Evolutionary conservation across 371 early-diverging fungal genomes (phyloP), one percentile per base, ranked within the genome.

Genomic region (Vairimorpha necatrix): DNA sequence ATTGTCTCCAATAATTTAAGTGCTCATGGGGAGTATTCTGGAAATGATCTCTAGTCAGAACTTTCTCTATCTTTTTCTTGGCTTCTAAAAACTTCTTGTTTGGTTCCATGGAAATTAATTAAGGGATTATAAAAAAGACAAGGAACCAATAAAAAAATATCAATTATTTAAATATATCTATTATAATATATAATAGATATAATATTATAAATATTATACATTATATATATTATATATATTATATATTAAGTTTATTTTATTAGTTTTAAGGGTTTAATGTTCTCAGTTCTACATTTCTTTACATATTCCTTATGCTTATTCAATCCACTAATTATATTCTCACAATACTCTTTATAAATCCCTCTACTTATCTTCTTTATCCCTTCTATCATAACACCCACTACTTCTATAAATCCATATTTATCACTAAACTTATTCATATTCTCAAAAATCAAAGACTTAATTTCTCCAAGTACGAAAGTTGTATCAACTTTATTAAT

Each of bases 361-460:
- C 67, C 74, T 26, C 22, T 74, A 34, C 38, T 53, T 33, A 56
- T 33, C 50, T 74, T 74, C 26, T 74, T 74, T 0, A 74, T 16
- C 28, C 67, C 74, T 4, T 39, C 38, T 2, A 74, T 58, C 30
- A 74, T 42, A 38, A 74, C 38, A 67, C 33, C 39, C 4, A 67
- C 18, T 38, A 74, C 24, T 46, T 74, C 74, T 0, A 60, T 46
- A 58, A 74, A 74, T 46, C 74, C 74, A 58, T 48, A 39, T 20
- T 30, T 67, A 54, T 54, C 60, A 26, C 60, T 58, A 26, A 67
- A 53, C 22, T 20, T 42, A 22, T 65, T 53, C 33, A 67, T 26
- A 20, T 67, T 56, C n/a, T 33, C 16, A 30, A 74, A n/a, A 14
- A 74, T 13, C 2, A 74, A 33, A 39, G 48, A 33, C 9, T 56